Evolutionary conservation across 75 land plant genomes (phyloP), one percentile per base, ranked within the genome.

Genomic region (Picea sitchensis): DNA sequence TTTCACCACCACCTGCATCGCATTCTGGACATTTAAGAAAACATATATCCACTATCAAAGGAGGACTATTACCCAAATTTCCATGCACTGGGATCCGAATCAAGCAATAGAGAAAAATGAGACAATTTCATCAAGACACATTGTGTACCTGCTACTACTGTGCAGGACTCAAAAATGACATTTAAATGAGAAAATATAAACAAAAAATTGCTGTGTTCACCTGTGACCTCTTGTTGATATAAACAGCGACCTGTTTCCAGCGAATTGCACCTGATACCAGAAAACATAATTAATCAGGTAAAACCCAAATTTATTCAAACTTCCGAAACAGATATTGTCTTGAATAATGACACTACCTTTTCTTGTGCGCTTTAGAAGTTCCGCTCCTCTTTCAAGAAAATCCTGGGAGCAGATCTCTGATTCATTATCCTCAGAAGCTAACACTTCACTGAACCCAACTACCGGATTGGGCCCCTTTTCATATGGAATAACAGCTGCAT

Each of bases 401-500:
- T 86, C 87, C 20, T 83, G 82, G 59, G 78, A 80, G 47, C 75
- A 80, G 32, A 41, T 51, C 75, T 86, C 87, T 11, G 80, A 75
- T 44, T 84, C 88, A 77, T 38, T 80, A n/a, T 86, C 88, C 34
- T 75, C 76, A 14, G 68, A 58, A 38, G 75, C 64, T 20, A 80
- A 68, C 76, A 82, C 82, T 34, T 84, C 86, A 69, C 88, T 84
- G 62, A 72, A 86, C 31, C 72, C 61, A 47, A 58, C 26, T 5
- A 77, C 32, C 36, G 51, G 56, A 65, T 67, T 82, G 47, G 57
- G 57, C 3, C 83, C 75, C 65, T 79, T 90, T 13, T 94, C 93
- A 80, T 82, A 92, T 20, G 99, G 99, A 41, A 87, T 91, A 47
- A 96, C 88, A 12, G 95, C 54, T 8, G 95, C 93, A 77, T 84